Evolutionary conservation across 2,329 filamentous ascomycete species (phyloP), one percentile per base, ranked within the genome.

Genomic region (Apiospora hydei): DNA sequence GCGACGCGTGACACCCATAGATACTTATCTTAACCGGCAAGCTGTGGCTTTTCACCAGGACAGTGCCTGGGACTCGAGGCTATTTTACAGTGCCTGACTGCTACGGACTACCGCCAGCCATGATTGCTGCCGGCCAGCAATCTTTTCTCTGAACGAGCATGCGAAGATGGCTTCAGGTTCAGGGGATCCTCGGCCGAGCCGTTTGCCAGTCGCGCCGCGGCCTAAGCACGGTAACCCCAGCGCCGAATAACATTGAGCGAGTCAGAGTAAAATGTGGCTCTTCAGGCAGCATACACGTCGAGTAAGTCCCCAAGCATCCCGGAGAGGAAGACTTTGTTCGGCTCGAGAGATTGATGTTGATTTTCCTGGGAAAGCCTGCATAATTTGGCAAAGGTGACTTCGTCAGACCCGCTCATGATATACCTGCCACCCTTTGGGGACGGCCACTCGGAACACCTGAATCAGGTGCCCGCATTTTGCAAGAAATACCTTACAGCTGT

Each of bases 351-450:
- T 14, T 30, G 24, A 44, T 67, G 18, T 46, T 26, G 44, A 26
- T 68, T 30, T 47, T 13, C 41, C 11, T 38, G 49, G 41, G 38
- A 53, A 61, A 89, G 88, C 76, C 82, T 90, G 67, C 83, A 88
- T 76, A 88, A 90, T 73, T 72, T 86, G 34, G 71, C 73, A 16
- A 77, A 82, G 4, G 77, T 84, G 24, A 76, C 79, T 14, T 78
- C 82, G 0, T 77, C 80, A 16, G 78, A 81, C 1, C 86, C 89
- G 1, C 77, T 92, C 57, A 78, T 90, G 18, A 80, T 92, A 57
- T 87, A 90, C 77, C 80, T 92, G 0, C 90, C 90, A 7, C 83
- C 88, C 0, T 84, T 83, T 66, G 81, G 86, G 16, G 78, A 80
- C 44, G 72, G 73, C 10, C 72, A 80, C 69, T 73, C 75, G 10